Evolutionary conservation across 495 filamentous ascomycete genomes (phyloP), one percentile per base, ranked within the genome.

Genomic region (Tuber magnatum): DNA sequence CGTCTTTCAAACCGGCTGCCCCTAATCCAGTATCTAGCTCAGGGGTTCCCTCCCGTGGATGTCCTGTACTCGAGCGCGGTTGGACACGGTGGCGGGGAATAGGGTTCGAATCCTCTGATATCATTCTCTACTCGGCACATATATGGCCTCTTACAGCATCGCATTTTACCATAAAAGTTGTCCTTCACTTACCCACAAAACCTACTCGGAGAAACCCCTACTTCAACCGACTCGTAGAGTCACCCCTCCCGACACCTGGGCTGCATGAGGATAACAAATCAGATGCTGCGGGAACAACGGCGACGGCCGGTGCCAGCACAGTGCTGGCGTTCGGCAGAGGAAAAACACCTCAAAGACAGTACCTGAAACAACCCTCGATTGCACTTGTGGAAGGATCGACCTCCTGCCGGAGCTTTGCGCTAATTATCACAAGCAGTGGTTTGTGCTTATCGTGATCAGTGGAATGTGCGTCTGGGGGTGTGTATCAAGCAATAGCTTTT

Each of bases 291-390:
- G 56, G 56, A 28, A 65, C 56, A 65, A 35, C 56, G 56, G 56
- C 56, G 56, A 65, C 32, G 28, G 28, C 56, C 56, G 56, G 28
- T 35, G 56, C 56, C 56, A 65, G 14, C 56, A 65, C 56, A 65
- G 28, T 65, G 14, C 56, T 28, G 56, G 56, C 56, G 16, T 32
- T 65, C 56, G 56, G 32, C 28, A 20, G 56, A 65, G 28, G 28
- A 35, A 65, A 65, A 65, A 65, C 56, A 65, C 56, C 56, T 65
- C 56, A 65, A 65, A 65, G 56, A 32, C 28, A 28, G 56, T 28
- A 18, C 14, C 56, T 65, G 56, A 65, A 65, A 65, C 56, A 35
- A 14, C 28, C 12, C 32, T 35, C 56, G 28, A 65, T 65, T 28
- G 56, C 28, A 65, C n/a, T 65, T 65, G 14, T 65, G 56, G 56